These are phyloP conservation scores for Lindgomyces ingoldianus DNA, from an alignment of 495 filamentous ascomycete species.

Conservation along the genomic window DNA sequence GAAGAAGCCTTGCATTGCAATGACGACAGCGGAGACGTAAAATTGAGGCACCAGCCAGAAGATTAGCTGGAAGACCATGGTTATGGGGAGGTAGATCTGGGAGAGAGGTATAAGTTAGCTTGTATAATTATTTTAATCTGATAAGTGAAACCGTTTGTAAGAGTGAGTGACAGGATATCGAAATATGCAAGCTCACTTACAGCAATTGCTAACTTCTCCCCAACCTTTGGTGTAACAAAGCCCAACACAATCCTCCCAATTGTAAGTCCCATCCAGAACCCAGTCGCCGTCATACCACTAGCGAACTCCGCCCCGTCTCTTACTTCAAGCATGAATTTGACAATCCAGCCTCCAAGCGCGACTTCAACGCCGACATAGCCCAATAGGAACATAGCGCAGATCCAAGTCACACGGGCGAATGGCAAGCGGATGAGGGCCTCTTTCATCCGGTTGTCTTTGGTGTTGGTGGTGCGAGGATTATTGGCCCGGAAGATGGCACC, in stretches of 20 bases:
- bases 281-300: conserved; percentile 64
- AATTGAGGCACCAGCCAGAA: conserved; percentile 71
- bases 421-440: conserved; percentile 56
- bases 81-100: conserved; percentile 48
- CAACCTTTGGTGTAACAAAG: conserved; percentile 63
- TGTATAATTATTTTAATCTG: background rate
- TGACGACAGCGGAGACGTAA: conserved; percentile 68
- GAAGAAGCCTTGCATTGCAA: conserved; percentile 73
- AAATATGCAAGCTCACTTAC: conserved; percentile 45
- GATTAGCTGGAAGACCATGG: conserved; percentile 46
- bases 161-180: background rate
- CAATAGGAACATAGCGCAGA: conserved; percentile 73
- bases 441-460: conserved; percentile 55
- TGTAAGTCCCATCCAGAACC: conserved; percentile 68
- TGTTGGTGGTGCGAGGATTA: conserved; percentile 44
- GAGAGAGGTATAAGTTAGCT: background rate
- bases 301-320: conserved; percentile 57
- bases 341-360: conserved; percentile 72
- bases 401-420: conserved; percentile 65
- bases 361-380: conserved; percentile 87
- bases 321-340: conserved; percentile 64
- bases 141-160: background rate
- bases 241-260: conserved; percentile 61
- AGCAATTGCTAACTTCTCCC: conserved; percentile 60
- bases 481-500: conserved; percentile 61